phyloP scores from a whole-genome alignment of 768 basidiomycete genomes.

The Paxillus ammoniavirescens region DNA sequence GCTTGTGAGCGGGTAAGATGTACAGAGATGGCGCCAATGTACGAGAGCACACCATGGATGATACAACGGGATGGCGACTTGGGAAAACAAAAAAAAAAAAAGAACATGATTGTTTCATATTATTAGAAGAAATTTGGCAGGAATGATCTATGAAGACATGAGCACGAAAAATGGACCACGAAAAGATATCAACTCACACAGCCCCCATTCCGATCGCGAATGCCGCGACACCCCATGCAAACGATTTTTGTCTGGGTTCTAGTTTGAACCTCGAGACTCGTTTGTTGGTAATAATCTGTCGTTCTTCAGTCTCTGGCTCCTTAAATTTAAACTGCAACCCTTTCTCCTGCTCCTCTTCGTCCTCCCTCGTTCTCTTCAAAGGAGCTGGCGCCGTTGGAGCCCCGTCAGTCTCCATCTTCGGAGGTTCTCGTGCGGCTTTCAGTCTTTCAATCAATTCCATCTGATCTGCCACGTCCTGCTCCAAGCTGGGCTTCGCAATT shows the following conservation, averaged over 20 bases:
- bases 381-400: slow-evolving; percentile 28
- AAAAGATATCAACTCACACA: slow-evolving; percentile 52
- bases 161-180: background rate
- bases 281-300: slow-evolving; percentile 60
- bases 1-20: slow-evolving; percentile 15
- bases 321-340: slow-evolving; percentile 62
- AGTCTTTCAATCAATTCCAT: slow-evolving; percentile 71
- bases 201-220: slow-evolving; percentile 84
- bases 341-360: slow-evolving; percentile 39
- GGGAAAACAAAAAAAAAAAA: slow-evolving; percentile 7
- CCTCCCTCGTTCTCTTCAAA: slow-evolving; percentile 52
- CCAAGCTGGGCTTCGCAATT: slow-evolving; percentile 60
- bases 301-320: slow-evolving; percentile 61
- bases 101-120: slow-evolving; percentile 16
- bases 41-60: slow-evolving; percentile 19
- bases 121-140: slow-evolving; percentile 61
- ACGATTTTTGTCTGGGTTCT: slow-evolving; percentile 68
- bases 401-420: slow-evolving; percentile 25
- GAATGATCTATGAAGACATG: slow-evolving; percentile 40
- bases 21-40: slow-evolving; percentile 14
- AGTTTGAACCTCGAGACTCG: slow-evolving; percentile 55
- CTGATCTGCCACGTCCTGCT: slow-evolving; percentile 75
- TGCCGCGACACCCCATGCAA: slow-evolving; percentile 81
- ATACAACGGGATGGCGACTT: slow-evolving; percentile 3
- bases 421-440: slow-evolving; percentile 57